A percentile compares a stretch with the other conserved stretches of the same genome.
Conservation (phyloP, 2,329 filamentous ascomycete genomes). For the Trichothecium sympodiale region DNA sequence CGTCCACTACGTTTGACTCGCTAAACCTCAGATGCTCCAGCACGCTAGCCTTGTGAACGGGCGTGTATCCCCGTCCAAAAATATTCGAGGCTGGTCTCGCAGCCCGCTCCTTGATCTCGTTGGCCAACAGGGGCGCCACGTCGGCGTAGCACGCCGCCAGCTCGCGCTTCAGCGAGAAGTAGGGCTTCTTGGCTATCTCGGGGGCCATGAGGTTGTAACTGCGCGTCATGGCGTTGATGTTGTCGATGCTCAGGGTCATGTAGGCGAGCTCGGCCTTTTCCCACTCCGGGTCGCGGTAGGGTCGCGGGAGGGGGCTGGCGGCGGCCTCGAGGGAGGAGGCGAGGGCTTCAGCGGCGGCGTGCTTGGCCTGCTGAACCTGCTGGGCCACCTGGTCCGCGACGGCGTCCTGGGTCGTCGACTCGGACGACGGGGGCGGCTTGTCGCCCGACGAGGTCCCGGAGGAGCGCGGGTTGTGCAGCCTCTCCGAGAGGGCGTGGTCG, state of each 20-base stretch:
- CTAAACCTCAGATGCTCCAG: slow-evolving; percentile 48
- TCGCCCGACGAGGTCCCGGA: slow-evolving; percentile 22
- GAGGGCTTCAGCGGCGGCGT: neutral
- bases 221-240: slow-evolving; percentile 69
- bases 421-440: slow-evolving; percentile 34
- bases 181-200: slow-evolving; percentile 83
- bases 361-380: slow-evolving; percentile 10
- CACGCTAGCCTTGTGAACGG: slow-evolving; percentile 32
- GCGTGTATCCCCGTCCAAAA: no score
- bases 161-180: slow-evolving; percentile 76
- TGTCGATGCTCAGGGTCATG: slow-evolving; percentile 61
- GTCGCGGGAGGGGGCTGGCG: slow-evolving; percentile 32
- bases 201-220: slow-evolving; percentile 95
- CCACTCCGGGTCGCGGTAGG: slow-evolving; percentile 74
- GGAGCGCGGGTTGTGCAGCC: slow-evolving; percentile 43
- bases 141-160: slow-evolving; percentile 74
- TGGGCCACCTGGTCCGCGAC: slow-evolving; percentile 30
- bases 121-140: slow-evolving; percentile 65
- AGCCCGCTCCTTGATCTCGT: slow-evolving; percentile 62
- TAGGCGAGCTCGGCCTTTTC: slow-evolving; percentile 63
- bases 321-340: slow-evolving; percentile 3
- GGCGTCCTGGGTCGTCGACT: slow-evolving; percentile 34
- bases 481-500: slow-evolving; percentile 67
- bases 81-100: no score
- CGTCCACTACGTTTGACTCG: slow-evolving; percentile 52